A percentile compares a stretch with the other conserved stretches of the same genome.
phyloP scores from a whole-genome alignment of 352 stramenopile species.

The Thraustochytrium striatum region DNA sequence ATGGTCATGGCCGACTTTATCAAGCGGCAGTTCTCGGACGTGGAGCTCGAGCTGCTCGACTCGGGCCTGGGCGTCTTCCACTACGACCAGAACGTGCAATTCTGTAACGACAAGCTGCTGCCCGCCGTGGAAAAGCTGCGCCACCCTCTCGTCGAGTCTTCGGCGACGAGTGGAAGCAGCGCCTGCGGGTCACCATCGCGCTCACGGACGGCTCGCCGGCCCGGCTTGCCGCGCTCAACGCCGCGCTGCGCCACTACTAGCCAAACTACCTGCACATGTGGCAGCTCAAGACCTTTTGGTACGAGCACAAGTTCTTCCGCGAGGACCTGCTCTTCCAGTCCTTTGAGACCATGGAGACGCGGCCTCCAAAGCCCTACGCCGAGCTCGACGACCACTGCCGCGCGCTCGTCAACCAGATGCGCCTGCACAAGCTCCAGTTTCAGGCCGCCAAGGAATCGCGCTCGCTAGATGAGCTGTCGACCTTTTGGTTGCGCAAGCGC shows the following conservation, averaged over 20 bases:
- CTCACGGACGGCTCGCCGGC: constrained; percentile 92
- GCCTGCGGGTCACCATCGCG: constrained; percentile 90
- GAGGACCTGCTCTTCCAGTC: constrained; percentile 92
- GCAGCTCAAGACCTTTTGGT: constrained; percentile 98
- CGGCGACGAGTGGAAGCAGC: constrained; percentile 83
- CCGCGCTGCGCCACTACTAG: constrained; percentile 84
- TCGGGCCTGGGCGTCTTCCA: constrained; percentile 92
- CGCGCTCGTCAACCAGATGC: constrained; percentile 87
- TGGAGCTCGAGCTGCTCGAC: constrained; percentile 89
- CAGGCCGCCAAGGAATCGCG: constrained; percentile 52
- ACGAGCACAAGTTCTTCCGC: constrained; percentile 87
- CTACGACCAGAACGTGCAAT: constrained; percentile 93
- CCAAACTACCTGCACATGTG: constrained; percentile 93
- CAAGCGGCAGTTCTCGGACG: constrained; percentile 77
- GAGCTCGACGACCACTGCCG: constrained; percentile 69
- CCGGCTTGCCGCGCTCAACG: constrained; percentile 90
- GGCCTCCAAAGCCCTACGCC: constrained; percentile 75
- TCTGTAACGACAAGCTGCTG: constrained; percentile 90
- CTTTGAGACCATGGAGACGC: constrained; percentile 95
- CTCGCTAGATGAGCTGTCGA: constrained; percentile 75
- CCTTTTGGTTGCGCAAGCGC: constrained; percentile 96
- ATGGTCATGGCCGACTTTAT: constrained; percentile 88
- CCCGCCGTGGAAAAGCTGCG: constrained; percentile 81
- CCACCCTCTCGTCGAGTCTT: constrained; percentile 82
- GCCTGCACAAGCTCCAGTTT: constrained; percentile 73